Conservation (phyloP, 2,329 filamentous ascomycete species). For the Zasmidium angulare region DNA sequence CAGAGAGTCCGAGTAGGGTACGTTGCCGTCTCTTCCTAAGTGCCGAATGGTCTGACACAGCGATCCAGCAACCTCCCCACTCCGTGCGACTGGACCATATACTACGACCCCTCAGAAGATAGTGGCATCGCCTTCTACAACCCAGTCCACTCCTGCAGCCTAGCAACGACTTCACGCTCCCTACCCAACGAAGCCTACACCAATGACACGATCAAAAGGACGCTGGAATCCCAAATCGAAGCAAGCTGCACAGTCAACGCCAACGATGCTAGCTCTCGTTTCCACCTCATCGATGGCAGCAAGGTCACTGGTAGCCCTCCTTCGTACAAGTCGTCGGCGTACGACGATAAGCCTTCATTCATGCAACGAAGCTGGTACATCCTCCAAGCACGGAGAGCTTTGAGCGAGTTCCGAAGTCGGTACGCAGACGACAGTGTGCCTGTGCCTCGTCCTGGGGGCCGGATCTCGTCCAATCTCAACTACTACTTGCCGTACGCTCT, state of each 20-base stretch:
- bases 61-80: neutral
- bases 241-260: neutral
- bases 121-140: neutral
- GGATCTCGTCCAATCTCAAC: no score
- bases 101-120: neutral
- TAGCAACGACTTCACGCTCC: conserved; percentile 5
- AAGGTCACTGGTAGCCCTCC: neutral
- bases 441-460: no score
- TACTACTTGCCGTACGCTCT: neutral
- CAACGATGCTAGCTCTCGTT: neutral
- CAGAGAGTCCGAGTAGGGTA: no score
- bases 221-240: neutral
- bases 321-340: neutral
- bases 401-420: neutral
- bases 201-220: neutral
- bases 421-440: no score
- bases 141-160: neutral
- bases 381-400: neutral
- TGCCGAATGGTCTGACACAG: neutral
- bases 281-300: conserved; percentile 3
- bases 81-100: neutral
- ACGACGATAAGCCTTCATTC: neutral
- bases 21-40: neutral
- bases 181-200: neutral
- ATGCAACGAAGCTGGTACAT: neutral